Evolutionary conservation across 495 filamentous ascomycete genomes (phyloP), one percentile per base, ranked within the genome.

Genomic region (Hyphodiscus hymeniophilus): DNA sequence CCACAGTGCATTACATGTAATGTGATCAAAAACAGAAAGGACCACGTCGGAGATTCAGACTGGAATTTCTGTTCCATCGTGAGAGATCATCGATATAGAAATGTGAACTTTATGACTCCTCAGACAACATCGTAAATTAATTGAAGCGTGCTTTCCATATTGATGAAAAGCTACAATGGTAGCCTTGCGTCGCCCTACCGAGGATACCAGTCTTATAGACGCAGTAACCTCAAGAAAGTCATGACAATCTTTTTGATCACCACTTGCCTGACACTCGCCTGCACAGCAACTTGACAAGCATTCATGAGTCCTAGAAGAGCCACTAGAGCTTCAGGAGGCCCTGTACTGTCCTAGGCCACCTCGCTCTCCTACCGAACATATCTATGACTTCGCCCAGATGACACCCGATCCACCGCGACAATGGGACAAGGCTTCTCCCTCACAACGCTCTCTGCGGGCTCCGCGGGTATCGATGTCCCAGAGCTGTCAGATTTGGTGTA

Each of bases 381-480:
- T 45, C 43, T 31, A 56, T 60, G 53, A 52, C 28, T 51, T 48
- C 38, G n/a, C 23, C 18, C 45, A 50, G 45, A 57, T 60, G 51
- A 57, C 44, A 22, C 15, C 35, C 38, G 33, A 43, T 15, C 2
- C 22, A 32, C 45, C 26, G 35, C 48, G 44, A 79, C 42, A 56
- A 99, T 99, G 94, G 94, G 94, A 48, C 94, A 99, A 74, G 89
- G 86, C 59, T 96, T 94, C 67, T 97, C 94, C 53, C 76, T 94
- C 47, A 84, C 87, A 21, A 85, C 89, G 49, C 82, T 94, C 48
- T 89, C 90, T 28, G 85, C 88, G 47, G 91, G 89, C 63, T 81
- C 87, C 45, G 89, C 89, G 40, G 86, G 86, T 52, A 95, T 97
- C 65, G 92, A 97, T 65, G 81, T 94, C 16, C 84, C 89, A 31